A percentile compares a stretch with the other conserved stretches of the same genome.
These are phyloP conservation scores for Grigorovia yakushimaensis DNA, from an alignment of 805 yeast species.

Conservation along the genomic window DNA sequence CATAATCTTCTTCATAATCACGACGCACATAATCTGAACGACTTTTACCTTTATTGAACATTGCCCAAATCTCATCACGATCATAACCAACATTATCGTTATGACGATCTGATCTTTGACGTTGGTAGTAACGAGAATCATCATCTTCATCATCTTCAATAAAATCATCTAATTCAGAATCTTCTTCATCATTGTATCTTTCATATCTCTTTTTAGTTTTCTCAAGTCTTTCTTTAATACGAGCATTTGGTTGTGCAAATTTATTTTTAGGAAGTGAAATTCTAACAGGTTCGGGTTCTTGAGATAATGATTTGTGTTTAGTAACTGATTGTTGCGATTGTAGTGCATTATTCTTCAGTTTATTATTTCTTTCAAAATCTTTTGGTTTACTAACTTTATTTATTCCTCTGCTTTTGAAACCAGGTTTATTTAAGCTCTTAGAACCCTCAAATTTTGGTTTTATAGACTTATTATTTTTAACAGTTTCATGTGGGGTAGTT, in stretches of 20 bases:
- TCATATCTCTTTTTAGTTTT: slow-evolving; percentile 18
- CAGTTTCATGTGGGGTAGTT: not conserved
- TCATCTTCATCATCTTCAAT: slow-evolving; percentile 39
- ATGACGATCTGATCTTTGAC: slow-evolving; percentile 8
- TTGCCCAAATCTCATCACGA: slow-evolving; percentile 81
- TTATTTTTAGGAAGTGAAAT: slow-evolving; percentile 14
- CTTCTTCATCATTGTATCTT: slow-evolving; percentile 5
- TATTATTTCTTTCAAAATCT: not conserved
- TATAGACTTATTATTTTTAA: not conserved
- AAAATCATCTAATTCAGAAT: slow-evolving; percentile 17
- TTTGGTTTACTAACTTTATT: not conserved
- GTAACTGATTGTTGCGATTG: not conserved
- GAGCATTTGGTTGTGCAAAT: slow-evolving; percentile 49
- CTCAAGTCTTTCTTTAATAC: slow-evolving; percentile 39
- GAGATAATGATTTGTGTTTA: not conserved
- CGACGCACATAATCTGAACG: slow-evolving; percentile 33
- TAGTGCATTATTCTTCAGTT: not conserved
- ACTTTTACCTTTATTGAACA: slow-evolving; percentile 59
- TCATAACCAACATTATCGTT: slow-evolving; percentile 43
- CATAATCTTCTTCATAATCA: slow-evolving; percentile 32
- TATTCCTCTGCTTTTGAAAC: slow-evolving; percentile 8
- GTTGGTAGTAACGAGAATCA: slow-evolving; percentile 44
- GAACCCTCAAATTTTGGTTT: slow-evolving; percentile 3
- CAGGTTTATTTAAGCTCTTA: slow-evolving; percentile 8
- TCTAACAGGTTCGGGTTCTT: slow-evolving; percentile 7